Base-by-base conservation (phyloP, 352 stramenopile genomes). In the Blastocystis hominis region DNA sequence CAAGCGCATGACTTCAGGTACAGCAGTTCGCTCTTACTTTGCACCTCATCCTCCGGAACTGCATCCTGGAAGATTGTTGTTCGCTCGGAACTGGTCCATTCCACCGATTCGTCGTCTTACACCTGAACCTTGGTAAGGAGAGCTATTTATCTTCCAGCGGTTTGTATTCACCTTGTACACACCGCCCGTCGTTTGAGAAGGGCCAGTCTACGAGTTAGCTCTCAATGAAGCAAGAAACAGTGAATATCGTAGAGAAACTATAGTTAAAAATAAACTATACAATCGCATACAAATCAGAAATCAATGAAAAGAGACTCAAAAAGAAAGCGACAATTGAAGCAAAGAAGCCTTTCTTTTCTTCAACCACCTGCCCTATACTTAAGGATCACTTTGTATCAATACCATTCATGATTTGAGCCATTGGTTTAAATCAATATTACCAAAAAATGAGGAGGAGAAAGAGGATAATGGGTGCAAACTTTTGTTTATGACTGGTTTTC, bases 191-290 rank as follows among this genome's bases (percentile, higher is more conserved):
- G 47, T 64, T n/a, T 54, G 42, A 13, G 70, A 47, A 42, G 42
- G 46, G 17, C 63, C 44, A 47, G 62, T 47, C 70, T 80, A 80
- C n/a, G 42, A 42, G 15, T 80, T 3, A 80, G 15, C 1, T 5
- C 5, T 2, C 10, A 47, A 0, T 5, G 6, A 40, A 62, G 7
- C 2, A 20, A 6, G 3, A 30, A 30, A 80, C 70, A 24, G 34
- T 24, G 70, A 80, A 80, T n/a, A 80, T 80, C 38, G 70, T 64
- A 9, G 10, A 7, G 15, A 80, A 63, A 80, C 70, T 80, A 80
- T 5, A 61, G 15, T 20, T 46, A 36, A 54, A 44, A 20, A 17
- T 47, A 30, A 3, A 30, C 15, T 30, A 13, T 20, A 7, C 46
- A 63, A 34, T n/a, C 4, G 0, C 47, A n/a, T 80, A 80, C 70